These are phyloP conservation scores for Cryptosporidium ryanae DNA, from an alignment of 169 alveolate genomes.

Conservation along the genomic window DNA sequence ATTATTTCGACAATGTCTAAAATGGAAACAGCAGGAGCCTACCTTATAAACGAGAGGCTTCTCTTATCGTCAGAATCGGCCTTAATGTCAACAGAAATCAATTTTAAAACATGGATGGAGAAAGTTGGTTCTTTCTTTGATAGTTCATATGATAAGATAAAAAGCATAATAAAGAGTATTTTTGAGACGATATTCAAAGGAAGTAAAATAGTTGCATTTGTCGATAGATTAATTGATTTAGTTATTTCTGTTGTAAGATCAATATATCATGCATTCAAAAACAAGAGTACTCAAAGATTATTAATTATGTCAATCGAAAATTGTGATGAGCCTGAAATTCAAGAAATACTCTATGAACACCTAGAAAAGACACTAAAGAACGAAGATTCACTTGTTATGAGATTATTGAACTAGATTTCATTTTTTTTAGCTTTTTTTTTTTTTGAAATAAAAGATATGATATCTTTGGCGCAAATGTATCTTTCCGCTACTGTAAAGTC, in stretches of 20 bases:
- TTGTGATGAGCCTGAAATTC: conserved; percentile 26
- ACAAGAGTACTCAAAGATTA: conserved; percentile 56
- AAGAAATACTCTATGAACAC: conserved; percentile 10
- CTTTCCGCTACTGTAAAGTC: neutral
- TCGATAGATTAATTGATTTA: conserved; percentile 43
- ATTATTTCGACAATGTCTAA: neutral
- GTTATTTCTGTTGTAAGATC: conserved; percentile 42
- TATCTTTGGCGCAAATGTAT: neutral
- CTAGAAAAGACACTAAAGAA: conserved; percentile 29
- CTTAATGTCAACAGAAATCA: conserved; percentile 43
- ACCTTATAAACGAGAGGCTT: conserved; percentile 21
- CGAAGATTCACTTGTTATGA: conserved; percentile 4
- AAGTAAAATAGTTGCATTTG: conserved; percentile 24
- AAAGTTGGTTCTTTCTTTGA: conserved; percentile 55
- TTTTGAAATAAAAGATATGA: conserved; percentile 37
- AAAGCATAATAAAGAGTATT: conserved; percentile 22
- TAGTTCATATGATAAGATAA: conserved; percentile 32
- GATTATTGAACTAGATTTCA: conserved; percentile 14
- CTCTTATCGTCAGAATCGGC: conserved; percentile 23
- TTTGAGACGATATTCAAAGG: conserved; percentile 43
- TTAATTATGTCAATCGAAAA: conserved; percentile 45
- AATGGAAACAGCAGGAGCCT: neutral
- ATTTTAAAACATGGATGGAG: conserved; percentile 52
- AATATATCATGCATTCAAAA: conserved; percentile 30
- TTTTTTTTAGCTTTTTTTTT: conserved; percentile 5